phyloP scores from a whole-genome alignment of 352 stramenopile genomes.

The Phytophthora brassicae region DNA sequence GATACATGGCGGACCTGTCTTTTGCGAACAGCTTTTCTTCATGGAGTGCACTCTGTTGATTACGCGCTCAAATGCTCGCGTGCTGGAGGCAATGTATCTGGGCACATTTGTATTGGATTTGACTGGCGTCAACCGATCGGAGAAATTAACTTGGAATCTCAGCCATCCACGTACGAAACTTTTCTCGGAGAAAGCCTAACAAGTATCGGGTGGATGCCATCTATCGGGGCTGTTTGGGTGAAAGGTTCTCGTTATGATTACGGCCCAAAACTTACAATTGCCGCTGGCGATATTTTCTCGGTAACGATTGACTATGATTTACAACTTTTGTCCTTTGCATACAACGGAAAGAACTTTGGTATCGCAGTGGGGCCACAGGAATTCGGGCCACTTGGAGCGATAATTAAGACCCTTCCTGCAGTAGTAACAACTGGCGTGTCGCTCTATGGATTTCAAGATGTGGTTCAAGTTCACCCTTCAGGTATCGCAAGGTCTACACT shows the following conservation, averaged over 20 bases:
- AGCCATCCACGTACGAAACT: slow-evolving; percentile 26
- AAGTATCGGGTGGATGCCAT: slow-evolving; percentile 86
- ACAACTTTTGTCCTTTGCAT: slow-evolving; percentile 66
- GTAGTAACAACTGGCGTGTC: slow-evolving; percentile 62
- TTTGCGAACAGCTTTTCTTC: slow-evolving; percentile 57
- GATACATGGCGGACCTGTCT: slow-evolving; percentile 71
- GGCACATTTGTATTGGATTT: slow-evolving; percentile 76
- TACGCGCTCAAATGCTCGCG: slow-evolving; percentile 78
- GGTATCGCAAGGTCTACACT: slow-evolving; percentile 80
- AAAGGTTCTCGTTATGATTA: slow-evolving; percentile 59
- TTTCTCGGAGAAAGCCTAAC: slow-evolving; percentile 52
- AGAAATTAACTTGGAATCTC: neutral
- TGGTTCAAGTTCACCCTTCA: slow-evolving; percentile 71
- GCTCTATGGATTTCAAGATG: slow-evolving; percentile 67
- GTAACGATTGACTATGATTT: slow-evolving; percentile 77
- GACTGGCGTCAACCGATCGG: slow-evolving; percentile 46
- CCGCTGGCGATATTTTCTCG: slow-evolving; percentile 71
- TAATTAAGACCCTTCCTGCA: slow-evolving; percentile 34
- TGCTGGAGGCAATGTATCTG: slow-evolving; percentile 58
- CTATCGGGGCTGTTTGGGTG: slow-evolving; percentile 76
- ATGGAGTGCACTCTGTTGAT: slow-evolving; percentile 76
- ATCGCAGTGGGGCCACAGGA: slow-evolving; percentile 51
- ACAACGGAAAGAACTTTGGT: slow-evolving; percentile 67
- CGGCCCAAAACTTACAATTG: slow-evolving; percentile 43
- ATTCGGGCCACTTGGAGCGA: slow-evolving; percentile 39